These are phyloP conservation scores for Serendipita indica DNA, from an alignment of 768 basidiomycete genomes.

Conservation along the genomic window DNA sequence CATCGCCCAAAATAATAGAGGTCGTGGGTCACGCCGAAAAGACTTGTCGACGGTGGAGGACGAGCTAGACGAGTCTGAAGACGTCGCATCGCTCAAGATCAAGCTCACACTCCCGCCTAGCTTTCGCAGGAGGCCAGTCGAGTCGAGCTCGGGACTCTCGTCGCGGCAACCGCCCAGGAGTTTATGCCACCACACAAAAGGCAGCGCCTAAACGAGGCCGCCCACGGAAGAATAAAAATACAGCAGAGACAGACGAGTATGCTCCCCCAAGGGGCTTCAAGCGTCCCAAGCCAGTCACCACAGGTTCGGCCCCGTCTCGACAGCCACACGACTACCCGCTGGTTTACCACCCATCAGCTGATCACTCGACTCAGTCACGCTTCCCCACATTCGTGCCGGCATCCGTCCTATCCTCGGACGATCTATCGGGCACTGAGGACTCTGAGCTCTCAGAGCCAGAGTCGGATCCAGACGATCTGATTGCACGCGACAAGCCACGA, in stretches of 20 bases:
- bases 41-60: background rate
- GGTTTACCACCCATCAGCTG: constrained; percentile 9
- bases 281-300: background rate
- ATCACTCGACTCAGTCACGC: background rate
- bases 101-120: constrained; percentile 4
- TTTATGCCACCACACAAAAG: background rate
- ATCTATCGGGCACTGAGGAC: constrained; percentile 3
- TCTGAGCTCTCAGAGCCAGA: background rate
- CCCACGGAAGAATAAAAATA: background rate
- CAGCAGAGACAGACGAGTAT: constrained; percentile 5
- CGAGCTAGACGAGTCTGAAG: background rate
- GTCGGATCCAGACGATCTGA: background rate
- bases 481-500: background rate
- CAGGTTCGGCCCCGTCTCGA: background rate
- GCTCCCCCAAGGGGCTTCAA: constrained; percentile 8
- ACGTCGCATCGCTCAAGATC: background rate
- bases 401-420: constrained; percentile 7
- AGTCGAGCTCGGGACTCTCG: background rate
- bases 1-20: constrained; percentile 5
- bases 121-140: constrained; percentile 1
- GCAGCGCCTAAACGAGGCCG: background rate
- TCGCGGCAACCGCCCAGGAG: background rate
- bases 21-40: background rate
- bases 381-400: constrained; percentile 8
- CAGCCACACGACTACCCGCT: background rate